Percentiles rank a stretch among this genome's conserved stretches.
These are phyloP conservation scores for Pezicula radicicola DNA, from an alignment of 2,329 filamentous ascomycete genomes.

Conservation along the genomic window DNA sequence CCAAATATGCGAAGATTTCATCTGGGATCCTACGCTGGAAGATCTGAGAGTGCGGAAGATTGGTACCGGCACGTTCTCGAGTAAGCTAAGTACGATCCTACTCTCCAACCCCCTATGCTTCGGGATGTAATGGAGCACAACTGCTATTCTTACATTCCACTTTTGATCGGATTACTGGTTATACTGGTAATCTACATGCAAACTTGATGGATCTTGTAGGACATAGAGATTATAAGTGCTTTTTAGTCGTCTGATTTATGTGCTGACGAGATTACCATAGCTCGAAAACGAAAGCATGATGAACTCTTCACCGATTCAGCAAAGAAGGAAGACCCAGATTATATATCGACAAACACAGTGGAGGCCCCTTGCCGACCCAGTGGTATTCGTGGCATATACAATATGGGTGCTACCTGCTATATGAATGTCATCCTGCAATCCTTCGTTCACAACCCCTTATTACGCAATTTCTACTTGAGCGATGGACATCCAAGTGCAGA, in stretches of 20 bases:
- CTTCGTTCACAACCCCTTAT: slow-evolving; percentile 87
- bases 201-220: too few species aligned
- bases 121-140: neutral
- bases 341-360: slow-evolving; percentile 75
- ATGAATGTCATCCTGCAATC: slow-evolving; percentile 95
- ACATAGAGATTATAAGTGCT: too few species aligned
- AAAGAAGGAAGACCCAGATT: slow-evolving; percentile 68
- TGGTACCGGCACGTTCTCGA: slow-evolving; percentile 62
- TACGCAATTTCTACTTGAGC: slow-evolving; percentile 88
- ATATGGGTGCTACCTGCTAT: slow-evolving; percentile 98
- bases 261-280: slow-evolving; percentile 27
- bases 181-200: too few species aligned
- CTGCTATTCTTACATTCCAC: too few species aligned
- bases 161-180: too few species aligned
- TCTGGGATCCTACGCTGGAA: slow-evolving; percentile 80
- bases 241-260: too few species aligned
- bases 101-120: neutral
- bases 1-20: slow-evolving; percentile 77
- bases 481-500: slow-evolving; percentile 81
- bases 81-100: slow-evolving; percentile 36
- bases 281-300: slow-evolving; percentile 73
- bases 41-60: slow-evolving; percentile 70
- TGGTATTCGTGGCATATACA: slow-evolving; percentile 89
- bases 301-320: slow-evolving; percentile 61
- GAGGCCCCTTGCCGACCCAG: slow-evolving; percentile 80